Evolutionary conservation across 2,329 filamentous ascomycete species (phyloP).

Genomic region (Colletotrichum sp.): DNA sequence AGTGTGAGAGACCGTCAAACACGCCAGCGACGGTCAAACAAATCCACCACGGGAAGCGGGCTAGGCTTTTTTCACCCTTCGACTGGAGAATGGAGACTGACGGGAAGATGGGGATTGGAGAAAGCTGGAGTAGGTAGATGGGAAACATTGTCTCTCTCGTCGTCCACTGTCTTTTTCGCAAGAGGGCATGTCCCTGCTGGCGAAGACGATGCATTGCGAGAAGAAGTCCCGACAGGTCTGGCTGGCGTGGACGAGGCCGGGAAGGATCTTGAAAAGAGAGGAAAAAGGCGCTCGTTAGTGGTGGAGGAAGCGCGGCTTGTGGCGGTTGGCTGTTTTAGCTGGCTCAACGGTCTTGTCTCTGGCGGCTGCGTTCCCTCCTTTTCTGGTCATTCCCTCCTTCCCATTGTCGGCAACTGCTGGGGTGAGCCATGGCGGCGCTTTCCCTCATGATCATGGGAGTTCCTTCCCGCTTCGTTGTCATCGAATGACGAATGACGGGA

Average conservation of each 20-base stretch:
- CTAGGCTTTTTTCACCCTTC: neutral
- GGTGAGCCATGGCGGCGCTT: neutral
- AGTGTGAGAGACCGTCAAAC: neutral
- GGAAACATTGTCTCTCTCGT: neutral
- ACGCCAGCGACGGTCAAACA: neutral
- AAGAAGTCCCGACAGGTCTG: neutral
- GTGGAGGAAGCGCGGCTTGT: neutral
- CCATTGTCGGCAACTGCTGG: neutral
- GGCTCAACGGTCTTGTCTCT: neutral
- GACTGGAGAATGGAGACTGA: neutral
- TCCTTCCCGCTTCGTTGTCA: neutral
- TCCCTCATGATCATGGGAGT: neutral
- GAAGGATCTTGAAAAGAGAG: neutral
- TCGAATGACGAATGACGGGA: neutral
- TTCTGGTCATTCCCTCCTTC: neutral
- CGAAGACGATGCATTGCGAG: neutral
- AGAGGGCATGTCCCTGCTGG: neutral
- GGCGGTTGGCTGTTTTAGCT: neutral
- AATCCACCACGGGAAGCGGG: neutral
- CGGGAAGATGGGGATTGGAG: neutral
- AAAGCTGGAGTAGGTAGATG: neutral
- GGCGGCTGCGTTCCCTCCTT: neutral
- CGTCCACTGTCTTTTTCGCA: neutral
- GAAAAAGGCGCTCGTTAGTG: neutral
- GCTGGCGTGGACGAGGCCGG: neutral